These are phyloP conservation scores for Rhodofomes roseus DNA, from an alignment of 1,284 basidiomycete genomes.

Conservation along the genomic window DNA sequence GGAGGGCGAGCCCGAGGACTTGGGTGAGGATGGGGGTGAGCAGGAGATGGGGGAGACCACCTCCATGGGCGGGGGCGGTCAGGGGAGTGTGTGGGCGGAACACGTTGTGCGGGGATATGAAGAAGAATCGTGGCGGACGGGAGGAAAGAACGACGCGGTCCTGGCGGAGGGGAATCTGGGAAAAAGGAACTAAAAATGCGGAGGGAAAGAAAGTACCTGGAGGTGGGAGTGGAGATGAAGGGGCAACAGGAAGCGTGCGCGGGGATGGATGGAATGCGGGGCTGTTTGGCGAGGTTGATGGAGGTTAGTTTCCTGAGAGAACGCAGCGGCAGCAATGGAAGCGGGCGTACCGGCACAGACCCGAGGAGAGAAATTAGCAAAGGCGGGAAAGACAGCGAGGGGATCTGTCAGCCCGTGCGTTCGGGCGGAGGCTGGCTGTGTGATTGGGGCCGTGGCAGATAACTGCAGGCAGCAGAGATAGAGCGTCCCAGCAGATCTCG, in stretches of 20 bases:
- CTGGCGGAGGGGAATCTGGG: neutral
- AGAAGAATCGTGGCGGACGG: neutral
- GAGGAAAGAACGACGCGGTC: neutral
- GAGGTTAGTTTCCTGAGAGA: constrained; percentile 7
- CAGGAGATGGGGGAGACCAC: constrained; percentile 7
- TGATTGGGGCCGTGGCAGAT: constrained; percentile 2
- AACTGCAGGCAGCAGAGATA: neutral
- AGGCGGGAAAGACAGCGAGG: neutral
- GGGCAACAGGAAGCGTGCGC: neutral
- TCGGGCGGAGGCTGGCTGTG: neutral
- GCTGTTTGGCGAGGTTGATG: constrained; percentile 2
- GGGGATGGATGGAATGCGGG: constrained; percentile 4
- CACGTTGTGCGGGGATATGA: constrained; percentile 1
- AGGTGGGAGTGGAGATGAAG: neutral
- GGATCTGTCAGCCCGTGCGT: constrained; percentile 1
- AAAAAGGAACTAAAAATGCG: neutral
- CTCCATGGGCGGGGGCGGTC: constrained; percentile 4
- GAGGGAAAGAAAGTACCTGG: neutral
- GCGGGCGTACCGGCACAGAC: neutral
- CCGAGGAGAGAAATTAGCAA: neutral
- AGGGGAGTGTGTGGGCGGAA: neutral
- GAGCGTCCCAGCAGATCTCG: neutral
- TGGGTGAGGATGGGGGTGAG: constrained; percentile 4
- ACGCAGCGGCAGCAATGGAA: constrained; percentile 1
- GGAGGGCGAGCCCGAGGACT: neutral